Evolutionary conservation across 139 green algal genomes (phyloP), one percentile per base, ranked within the genome.

Genomic region (Haematococcus lacustris): DNA sequence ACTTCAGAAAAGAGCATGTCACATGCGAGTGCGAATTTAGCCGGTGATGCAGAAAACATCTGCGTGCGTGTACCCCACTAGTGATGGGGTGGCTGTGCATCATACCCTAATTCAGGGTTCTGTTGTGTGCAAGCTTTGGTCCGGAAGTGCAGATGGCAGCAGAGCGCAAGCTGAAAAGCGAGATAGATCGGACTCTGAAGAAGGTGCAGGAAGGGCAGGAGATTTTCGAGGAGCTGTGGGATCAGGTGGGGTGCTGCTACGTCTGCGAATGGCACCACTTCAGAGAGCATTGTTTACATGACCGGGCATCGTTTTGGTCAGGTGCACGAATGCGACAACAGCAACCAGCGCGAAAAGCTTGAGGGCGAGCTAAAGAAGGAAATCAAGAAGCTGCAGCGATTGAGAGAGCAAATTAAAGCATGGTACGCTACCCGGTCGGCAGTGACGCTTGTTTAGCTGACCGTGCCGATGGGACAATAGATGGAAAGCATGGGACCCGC

Each of bases 351-450:
- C 70, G 95, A 99, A 67, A 99, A 98, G 85, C 91, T 94, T 51
- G 96, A 99, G 73, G 89, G 85, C 23, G 94, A 99, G 61, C 76
- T 99, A 32, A 99, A 99, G 85, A 98, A 97, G 72, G 94, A 99
- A 80, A 97, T 99, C 32, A 99, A 99, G 82, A 99, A 99, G 85
- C 89, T 99, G 38, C 96, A 99, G 84, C 83, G 92, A n/a, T 91
- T 94, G 71, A 80, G 96, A 7, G 96, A 99, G 79, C 91, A 97
- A 75, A 97, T 99, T 66, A 98, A 98, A 75, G 91, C 88, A 90
- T 99, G 95, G 95, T 96, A 72, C 30, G 80, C 13, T n/a, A n/a
- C n/a, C n/a, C n/a, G 35, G 2, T 51, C 4, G n/a, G 61, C 32
- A 66, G 61, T 35, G 34, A 2, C 38, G 6, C 7, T 17, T 71